A percentile compares a stretch with the other conserved stretches of the same genome.
Evolutionary conservation across 495 filamentous ascomycete species (phyloP).

Genomic region (Penicillium roqueforti): DNA sequence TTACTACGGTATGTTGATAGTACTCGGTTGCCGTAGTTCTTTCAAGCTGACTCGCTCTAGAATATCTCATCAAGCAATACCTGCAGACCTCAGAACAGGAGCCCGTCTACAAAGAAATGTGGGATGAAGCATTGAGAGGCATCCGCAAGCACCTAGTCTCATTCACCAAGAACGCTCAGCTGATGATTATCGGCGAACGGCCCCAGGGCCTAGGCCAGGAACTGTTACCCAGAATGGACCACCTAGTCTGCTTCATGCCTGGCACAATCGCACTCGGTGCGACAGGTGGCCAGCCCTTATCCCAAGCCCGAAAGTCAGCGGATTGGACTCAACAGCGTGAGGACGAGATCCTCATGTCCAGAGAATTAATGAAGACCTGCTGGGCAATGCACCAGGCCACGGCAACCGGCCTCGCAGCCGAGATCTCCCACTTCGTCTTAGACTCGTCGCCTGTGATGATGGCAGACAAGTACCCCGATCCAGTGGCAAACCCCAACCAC

Average conservation of each 20-base stretch:
- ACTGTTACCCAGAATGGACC: slow-evolving; percentile 91
- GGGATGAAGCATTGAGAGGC: slow-evolving; percentile 79
- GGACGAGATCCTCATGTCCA: slow-evolving; percentile 78
- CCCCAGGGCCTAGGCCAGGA: slow-evolving; percentile 62
- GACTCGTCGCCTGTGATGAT: slow-evolving; percentile 47
- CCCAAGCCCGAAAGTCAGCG: slow-evolving; percentile 64
- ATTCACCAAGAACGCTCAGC: slow-evolving; percentile 71
- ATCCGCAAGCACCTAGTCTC: slow-evolving; percentile 89
- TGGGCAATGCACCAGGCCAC: slow-evolving; percentile 94
- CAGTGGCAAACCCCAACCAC: slow-evolving; percentile 21
- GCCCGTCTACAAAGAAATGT: slow-evolving; percentile 84
- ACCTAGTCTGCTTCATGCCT: slow-evolving; percentile 95
- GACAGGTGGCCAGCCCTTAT: slow-evolving; percentile 71
- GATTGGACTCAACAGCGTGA: slow-evolving; percentile 76
- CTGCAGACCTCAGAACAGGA: slow-evolving; percentile 87
- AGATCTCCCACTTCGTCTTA: slow-evolving; percentile 86
- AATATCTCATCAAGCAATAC: slow-evolving; percentile 97
- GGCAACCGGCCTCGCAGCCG: slow-evolving; percentile 80
- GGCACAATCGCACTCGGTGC: slow-evolving; percentile 89
- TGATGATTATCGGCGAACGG: slow-evolving; percentile 84
- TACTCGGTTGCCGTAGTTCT: neutral
- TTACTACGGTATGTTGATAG: slow-evolving; percentile 65
- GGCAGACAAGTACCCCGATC: slow-evolving; percentile 38
- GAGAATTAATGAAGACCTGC: slow-evolving; percentile 92
- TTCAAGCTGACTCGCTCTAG: slow-evolving; percentile 32